Percentiles rank a stretch among this genome's conserved stretches.
These are phyloP conservation scores for Linum lewisii DNA, from an alignment of 345 rosid genomes.

Conservation along the genomic window DNA sequence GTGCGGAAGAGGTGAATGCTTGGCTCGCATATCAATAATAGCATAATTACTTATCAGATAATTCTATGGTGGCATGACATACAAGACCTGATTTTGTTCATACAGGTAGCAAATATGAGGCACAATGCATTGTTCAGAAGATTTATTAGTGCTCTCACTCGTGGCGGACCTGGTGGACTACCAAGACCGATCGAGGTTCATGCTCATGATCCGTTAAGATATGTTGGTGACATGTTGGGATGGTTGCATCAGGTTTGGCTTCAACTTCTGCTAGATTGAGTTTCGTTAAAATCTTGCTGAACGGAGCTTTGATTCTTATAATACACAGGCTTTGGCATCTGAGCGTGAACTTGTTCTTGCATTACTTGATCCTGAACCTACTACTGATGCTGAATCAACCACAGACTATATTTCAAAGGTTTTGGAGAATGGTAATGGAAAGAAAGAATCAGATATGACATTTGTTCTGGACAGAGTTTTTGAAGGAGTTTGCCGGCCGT, in stretches of 20 bases:
- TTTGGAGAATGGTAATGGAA: conserved; percentile 47
- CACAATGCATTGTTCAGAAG: conserved; percentile 94
- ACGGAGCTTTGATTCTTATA: conserved; percentile 4
- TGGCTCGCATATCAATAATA: background rate
- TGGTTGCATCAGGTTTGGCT: conserved; percentile 94
- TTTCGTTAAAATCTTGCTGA: conserved; percentile 12
- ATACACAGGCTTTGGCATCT: conserved; percentile 85
- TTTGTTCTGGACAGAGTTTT: conserved; percentile 95
- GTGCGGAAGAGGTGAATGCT: conserved; percentile 91
- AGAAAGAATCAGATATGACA: conserved; percentile 67
- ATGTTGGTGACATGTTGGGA: conserved; percentile 97
- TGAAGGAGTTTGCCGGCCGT: conserved; percentile 98
- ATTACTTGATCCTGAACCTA: conserved; percentile 71
- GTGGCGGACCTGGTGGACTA: conserved; percentile 97
- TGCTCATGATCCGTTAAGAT: conserved; percentile 98
- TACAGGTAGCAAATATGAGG: conserved; percentile 92
- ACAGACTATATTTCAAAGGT: conserved; percentile 36
- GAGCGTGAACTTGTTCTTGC: conserved; percentile 88
- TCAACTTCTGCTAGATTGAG: conserved; percentile 2
- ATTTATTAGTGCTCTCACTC: conserved; percentile 96
- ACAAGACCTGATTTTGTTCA: conserved; percentile 9
- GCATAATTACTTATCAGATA: background rate
- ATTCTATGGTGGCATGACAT: conserved; percentile 10
- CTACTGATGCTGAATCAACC: conserved; percentile 43
- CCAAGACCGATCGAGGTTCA: conserved; percentile 99